Conservation (phyloP, 2,329 filamentous ascomycete species). For the Alternaria hordeiaustralica region DNA sequence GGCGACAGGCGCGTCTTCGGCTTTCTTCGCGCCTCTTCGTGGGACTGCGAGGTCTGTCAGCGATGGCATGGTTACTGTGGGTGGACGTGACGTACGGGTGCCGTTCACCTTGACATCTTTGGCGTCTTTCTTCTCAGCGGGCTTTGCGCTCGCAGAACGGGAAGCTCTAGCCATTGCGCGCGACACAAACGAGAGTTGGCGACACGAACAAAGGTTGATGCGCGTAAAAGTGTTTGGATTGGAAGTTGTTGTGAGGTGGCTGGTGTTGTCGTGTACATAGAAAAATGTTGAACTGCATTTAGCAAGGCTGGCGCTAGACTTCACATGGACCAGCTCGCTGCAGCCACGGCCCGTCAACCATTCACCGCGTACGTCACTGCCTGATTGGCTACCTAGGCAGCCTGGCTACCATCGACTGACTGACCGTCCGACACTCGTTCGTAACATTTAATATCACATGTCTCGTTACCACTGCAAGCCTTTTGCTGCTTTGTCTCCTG, state of each 20-base stretch:
- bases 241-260: constrained; percentile 21
- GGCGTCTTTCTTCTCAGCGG: constrained; percentile 31
- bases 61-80: constrained; percentile 14
- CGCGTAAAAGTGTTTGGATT: constrained; percentile 20
- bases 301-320: constrained; percentile 13
- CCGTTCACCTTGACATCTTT: constrained; percentile 41
- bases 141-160: constrained; percentile 38
- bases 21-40: constrained; percentile 36
- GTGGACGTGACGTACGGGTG: constrained; percentile 35
- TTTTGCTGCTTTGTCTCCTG: background rate
- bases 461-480: background rate
- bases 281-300: constrained; percentile 29
- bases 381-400: constrained; percentile 18
- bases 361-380: constrained; percentile 20
- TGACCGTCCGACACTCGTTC: constrained; percentile 7
- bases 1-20: constrained; percentile 20
- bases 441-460: background rate
- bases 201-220: constrained; percentile 19
- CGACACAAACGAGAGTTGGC: constrained; percentile 14
- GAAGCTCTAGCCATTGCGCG: constrained; percentile 41
- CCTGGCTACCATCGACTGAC: background rate
- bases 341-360: constrained; percentile 14
- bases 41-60: constrained; percentile 24
- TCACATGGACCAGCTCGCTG: constrained; percentile 5
- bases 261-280: constrained; percentile 35